Percentiles rank a stretch among this genome's conserved stretches.
These are phyloP conservation scores for Neonectria magnoliae DNA, from an alignment of 2,329 filamentous ascomycete genomes.

Conservation along the genomic window DNA sequence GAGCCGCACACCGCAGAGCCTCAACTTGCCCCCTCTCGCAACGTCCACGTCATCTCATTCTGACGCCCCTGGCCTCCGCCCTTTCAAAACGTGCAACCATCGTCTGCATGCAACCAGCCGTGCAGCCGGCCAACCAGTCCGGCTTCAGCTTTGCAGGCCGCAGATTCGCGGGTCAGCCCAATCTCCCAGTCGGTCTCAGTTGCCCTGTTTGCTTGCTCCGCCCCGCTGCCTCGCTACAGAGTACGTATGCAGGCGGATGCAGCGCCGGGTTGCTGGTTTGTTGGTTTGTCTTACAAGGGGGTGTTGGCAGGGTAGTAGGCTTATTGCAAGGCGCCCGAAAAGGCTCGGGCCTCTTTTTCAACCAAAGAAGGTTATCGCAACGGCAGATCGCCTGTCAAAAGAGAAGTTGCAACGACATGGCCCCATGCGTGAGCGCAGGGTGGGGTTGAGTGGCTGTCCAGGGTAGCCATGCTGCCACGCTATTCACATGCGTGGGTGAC, in stretches of 20 bases:
- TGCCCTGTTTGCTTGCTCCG: neutral
- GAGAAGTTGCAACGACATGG: neutral
- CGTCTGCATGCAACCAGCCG: neutral
- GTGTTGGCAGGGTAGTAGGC: neutral
- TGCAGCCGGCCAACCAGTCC: neutral
- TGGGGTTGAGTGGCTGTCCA: constrained; percentile 1
- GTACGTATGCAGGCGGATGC: neutral
- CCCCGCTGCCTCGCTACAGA: neutral
- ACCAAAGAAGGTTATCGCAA: neutral
- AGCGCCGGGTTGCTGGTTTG: neutral
- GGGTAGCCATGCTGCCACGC: neutral
- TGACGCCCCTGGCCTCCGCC: neutral
- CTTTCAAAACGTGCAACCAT: neutral
- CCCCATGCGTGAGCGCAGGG: neutral
- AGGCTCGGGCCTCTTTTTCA: neutral
- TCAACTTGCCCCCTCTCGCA: neutral
- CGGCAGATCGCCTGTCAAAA: neutral
- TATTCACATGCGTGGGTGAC: neutral
- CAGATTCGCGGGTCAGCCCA: neutral
- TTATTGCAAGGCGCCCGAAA: neutral
- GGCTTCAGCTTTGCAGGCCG: neutral
- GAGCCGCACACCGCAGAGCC: constrained; percentile 1
- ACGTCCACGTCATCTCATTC: neutral
- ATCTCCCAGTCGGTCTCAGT: neutral
- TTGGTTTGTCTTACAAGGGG: neutral